phyloP scores from a whole-genome alignment of 768 basidiomycete species.

The Pleurotus pulmonarius region DNA sequence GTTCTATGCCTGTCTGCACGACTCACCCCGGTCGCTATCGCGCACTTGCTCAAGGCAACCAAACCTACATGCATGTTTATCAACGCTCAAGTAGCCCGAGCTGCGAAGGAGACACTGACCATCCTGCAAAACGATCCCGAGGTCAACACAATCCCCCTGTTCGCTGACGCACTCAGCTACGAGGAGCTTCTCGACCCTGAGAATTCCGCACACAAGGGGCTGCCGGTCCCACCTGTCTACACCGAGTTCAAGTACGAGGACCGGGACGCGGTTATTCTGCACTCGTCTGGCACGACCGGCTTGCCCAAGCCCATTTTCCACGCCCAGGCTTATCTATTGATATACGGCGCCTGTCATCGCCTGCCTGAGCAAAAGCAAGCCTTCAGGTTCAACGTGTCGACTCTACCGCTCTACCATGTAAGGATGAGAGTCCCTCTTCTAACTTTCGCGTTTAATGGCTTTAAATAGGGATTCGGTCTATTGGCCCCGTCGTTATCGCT shows the following conservation, averaged over 20 bases:
- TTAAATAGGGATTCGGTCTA: slow-evolving; percentile 32
- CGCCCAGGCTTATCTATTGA: slow-evolving; percentile 27
- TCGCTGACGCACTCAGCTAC: slow-evolving; percentile 22
- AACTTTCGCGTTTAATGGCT: neutral
- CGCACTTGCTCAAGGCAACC: slow-evolving; percentile 30
- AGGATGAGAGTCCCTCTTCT: slow-evolving; percentile 1
- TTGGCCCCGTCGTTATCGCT: slow-evolving; percentile 30
- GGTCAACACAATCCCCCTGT: slow-evolving; percentile 13
- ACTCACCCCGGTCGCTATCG: slow-evolving; percentile 29
- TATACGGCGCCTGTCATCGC: slow-evolving; percentile 31
- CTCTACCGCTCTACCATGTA: slow-evolving; percentile 36
- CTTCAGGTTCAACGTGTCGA: slow-evolving; percentile 29
- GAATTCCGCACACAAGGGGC: slow-evolving; percentile 8
- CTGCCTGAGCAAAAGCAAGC: slow-evolving; percentile 25
- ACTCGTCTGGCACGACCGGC: slow-evolving; percentile 50
- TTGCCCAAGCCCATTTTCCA: slow-evolving; percentile 43
- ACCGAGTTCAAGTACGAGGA: slow-evolving; percentile 21
- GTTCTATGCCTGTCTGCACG: slow-evolving; percentile 33
- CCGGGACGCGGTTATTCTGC: slow-evolving; percentile 38
- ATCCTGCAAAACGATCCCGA: slow-evolving; percentile 10
- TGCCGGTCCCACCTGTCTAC: slow-evolving; percentile 23
- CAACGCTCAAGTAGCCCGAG: slow-evolving; percentile 24
- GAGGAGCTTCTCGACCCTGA: slow-evolving; percentile 23
- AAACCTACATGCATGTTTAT: slow-evolving; percentile 25
- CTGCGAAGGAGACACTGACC: slow-evolving; percentile 25